These are phyloP conservation scores for Amphicarpaea edgeworthii DNA, from an alignment of 306 rosid species.

Conservation along the genomic window DNA sequence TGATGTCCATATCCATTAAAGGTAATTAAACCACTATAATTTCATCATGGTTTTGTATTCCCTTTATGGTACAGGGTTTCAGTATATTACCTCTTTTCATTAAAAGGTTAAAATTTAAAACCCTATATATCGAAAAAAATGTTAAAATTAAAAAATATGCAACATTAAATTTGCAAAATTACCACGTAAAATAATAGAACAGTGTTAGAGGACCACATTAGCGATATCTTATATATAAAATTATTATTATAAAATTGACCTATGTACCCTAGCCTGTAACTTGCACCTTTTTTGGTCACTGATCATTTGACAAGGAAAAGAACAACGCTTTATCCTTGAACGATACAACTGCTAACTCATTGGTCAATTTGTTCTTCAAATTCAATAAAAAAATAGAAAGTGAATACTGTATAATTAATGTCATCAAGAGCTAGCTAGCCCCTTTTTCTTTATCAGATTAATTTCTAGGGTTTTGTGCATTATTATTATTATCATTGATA, in stretches of 20 bases:
- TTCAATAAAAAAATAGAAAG: conserved; percentile 43
- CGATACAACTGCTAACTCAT: conserved; percentile 35
- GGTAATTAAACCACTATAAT: conserved; percentile 11
- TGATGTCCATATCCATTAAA: conserved; percentile 33
- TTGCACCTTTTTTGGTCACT: conserved; percentile 14
- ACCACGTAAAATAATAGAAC: neutral
- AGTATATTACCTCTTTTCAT: neutral
- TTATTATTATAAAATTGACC: conserved; percentile 23
- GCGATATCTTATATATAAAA: neutral
- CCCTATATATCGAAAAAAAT: too few species aligned
- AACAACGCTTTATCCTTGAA: conserved; percentile 34
- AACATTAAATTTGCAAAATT: neutral
- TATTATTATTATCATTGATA: neutral
- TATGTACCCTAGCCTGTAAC: neutral
- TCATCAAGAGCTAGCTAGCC: conserved; percentile 28
- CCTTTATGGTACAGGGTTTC: neutral
- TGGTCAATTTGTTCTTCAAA: conserved; percentile 48
- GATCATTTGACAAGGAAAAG: conserved; percentile 38
- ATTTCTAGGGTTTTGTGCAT: conserved; percentile 58
- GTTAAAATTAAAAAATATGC: too few species aligned
- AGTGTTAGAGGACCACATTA: neutral
- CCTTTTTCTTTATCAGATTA: conserved; percentile 40
- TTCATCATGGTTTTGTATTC: conserved; percentile 1
- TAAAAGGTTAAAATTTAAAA: too few species aligned
- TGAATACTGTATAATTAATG: conserved; percentile 34